phyloP scores from a whole-genome alignment of 2,329 filamentous ascomycete genomes.

The Trematosphaeria pertusa region DNA sequence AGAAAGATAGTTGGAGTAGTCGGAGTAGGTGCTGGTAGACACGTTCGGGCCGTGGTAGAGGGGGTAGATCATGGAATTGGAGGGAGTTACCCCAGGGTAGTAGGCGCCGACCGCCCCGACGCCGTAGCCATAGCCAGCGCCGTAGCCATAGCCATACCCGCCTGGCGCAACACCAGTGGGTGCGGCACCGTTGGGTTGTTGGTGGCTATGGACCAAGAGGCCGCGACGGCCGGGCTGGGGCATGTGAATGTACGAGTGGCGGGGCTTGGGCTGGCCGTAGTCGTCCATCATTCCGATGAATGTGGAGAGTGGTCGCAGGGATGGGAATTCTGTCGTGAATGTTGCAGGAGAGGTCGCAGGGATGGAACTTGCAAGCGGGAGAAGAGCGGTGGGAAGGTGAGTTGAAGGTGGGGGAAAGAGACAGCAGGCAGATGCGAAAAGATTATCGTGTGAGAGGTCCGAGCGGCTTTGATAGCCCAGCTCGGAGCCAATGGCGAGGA shows the following conservation, averaged over 20 bases:
- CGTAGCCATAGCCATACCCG: constrained; percentile 17
- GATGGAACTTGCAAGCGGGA: not conserved
- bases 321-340: not conserved
- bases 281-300: constrained; percentile 11
- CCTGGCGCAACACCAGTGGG: constrained; percentile 23
- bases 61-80: constrained; percentile 26
- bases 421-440: constrained; percentile 11
- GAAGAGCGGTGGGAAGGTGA: constrained; percentile 13
- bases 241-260: constrained; percentile 40
- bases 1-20: constrained; percentile 13
- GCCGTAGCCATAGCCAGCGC: constrained; percentile 19
- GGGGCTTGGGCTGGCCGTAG: constrained; percentile 37
- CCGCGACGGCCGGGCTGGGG: constrained; percentile 40
- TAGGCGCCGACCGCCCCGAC: constrained; percentile 22
- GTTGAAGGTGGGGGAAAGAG: constrained; percentile 16
- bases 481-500: constrained; percentile 17
- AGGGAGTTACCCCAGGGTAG: constrained; percentile 35
- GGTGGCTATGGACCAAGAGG: constrained; percentile 33
- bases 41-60: constrained; percentile 22
- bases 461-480: too few species aligned
- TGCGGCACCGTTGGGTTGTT: constrained; percentile 35
- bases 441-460: constrained; percentile 1
- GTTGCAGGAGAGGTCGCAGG: not conserved
- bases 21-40: constrained; percentile 15
- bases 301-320: not conserved